Base-by-base conservation (phyloP, 495 filamentous ascomycete genomes). In the Paragyromitra xinjiangensis region DNA sequence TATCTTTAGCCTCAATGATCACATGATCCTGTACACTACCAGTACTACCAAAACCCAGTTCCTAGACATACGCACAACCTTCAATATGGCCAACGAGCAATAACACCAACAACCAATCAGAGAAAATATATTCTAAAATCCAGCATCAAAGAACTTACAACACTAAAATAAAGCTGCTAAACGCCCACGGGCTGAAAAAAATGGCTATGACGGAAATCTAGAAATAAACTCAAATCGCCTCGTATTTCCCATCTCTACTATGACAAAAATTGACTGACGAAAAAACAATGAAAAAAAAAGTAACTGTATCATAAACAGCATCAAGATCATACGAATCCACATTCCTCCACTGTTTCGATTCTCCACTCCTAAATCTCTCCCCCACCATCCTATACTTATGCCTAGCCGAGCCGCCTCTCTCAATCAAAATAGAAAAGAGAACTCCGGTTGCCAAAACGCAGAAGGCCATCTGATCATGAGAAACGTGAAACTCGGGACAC, bases 181-280 rank as follows among this genome's bases (percentile, higher is more conserved):
- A 62, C 68, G 48, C 42, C 44, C 55, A 2, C 14, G 66, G 12
- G n/a, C 48, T 16, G 24, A 53, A 16, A 65, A 72, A 62, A 58
- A 19, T 44, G 64, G 50, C 29, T 51, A 62, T 50, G 45, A 75
- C 53, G 40, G 2, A 78, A 78, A 48, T 51, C 29, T 26, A 65
- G 34, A 71, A 71, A 62, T 63, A 63, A 53, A 55, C 67, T 75
- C 67, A 66, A 64, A 77, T 77, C 59, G 69, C 69, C 69, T 77
- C 74, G 44, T 73, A 76, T 76, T 76, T 72, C 68, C 59, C 73
- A 66, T 73, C 69, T 77, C 74, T 77, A 77, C 74, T 77, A 42
- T 77, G 29, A 77, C 74, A 77, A 77, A 77, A 77, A 71, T 65
- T 19, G 26, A 65, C 59, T 29, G 26, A 71, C 26, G 42, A 48